phyloP scores from a whole-genome alignment of 1,139 yeast species.

The Saccharomycopsis hybrid region DNA sequence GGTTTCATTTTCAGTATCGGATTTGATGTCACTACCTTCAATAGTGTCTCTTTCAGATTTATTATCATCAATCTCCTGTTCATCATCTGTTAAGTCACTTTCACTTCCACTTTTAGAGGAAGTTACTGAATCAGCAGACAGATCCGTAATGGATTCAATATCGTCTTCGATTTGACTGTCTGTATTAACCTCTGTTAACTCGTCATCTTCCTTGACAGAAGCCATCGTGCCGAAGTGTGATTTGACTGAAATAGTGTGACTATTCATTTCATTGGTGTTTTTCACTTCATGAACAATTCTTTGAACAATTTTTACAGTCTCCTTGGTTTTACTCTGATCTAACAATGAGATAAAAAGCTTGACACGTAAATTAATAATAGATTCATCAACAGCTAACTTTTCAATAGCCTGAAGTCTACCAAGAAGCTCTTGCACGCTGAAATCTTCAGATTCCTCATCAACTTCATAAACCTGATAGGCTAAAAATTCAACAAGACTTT shows the following conservation, averaged over 20 bases:
- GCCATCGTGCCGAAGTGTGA: not conserved
- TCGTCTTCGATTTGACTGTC: not conserved
- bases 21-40: not conserved
- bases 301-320: conserved; percentile 11
- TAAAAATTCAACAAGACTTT: not conserved
- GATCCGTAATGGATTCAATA: not conserved
- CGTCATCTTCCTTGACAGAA: too few species aligned
- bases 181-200: not conserved
- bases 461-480: not conserved
- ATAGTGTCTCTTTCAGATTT: not conserved
- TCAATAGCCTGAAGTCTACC: conserved; percentile 3
- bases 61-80: conserved; percentile 4
- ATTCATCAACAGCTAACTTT: conserved; percentile 7
- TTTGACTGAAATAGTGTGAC: not conserved
- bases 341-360: conserved; percentile 15
- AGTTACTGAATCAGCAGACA: not conserved
- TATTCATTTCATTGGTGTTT: conserved; percentile 14
- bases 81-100: not conserved
- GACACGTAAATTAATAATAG: conserved; percentile 13
- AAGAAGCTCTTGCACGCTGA: not conserved
- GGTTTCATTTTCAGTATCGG: not conserved
- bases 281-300: conserved; percentile 9
- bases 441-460: not conserved
- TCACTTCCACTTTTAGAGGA: not conserved
- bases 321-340: conserved; percentile 4